Evolutionary conservation across 345 rosid genomes (phyloP).

Genomic region (Salix dunnii): DNA sequence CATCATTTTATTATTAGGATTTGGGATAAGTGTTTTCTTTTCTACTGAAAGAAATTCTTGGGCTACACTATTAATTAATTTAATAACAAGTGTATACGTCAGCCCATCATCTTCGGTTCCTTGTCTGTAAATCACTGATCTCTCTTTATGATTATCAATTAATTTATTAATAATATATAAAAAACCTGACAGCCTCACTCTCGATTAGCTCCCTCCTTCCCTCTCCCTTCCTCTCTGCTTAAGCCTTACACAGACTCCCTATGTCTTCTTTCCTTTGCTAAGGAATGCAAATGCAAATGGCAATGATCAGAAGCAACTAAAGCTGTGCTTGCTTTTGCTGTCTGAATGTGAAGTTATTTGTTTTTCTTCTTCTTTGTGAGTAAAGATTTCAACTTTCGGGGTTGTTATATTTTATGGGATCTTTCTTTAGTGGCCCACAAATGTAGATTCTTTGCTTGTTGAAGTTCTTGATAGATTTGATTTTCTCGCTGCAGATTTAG

Average conservation of each 20-base stretch:
- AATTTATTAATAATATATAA: not conserved
- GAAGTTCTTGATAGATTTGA: not conserved
- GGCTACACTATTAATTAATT: not conserved
- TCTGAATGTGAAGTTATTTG: not conserved
- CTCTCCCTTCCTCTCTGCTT: not conserved
- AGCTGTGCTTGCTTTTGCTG: not conserved
- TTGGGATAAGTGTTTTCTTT: no score
- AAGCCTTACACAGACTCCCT: no score
- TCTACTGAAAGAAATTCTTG: not conserved
- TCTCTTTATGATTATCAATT: not conserved
- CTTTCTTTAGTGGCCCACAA: not conserved
- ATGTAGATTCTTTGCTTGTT: not conserved
- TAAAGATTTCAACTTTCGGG: not conserved
- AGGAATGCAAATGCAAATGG: not conserved
- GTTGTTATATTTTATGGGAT: not conserved
- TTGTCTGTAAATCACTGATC: slow-evolving; percentile 12
- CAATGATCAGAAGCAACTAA: not conserved
- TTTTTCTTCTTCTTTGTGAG: not conserved
- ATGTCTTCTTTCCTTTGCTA: not conserved
- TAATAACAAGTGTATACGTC: not conserved
- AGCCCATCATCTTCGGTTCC: slow-evolving; percentile 20
- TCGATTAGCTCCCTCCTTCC: not conserved
- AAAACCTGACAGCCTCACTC: slow-evolving; percentile 12
- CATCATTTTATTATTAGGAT: no score
- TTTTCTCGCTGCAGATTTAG: not conserved